Percentiles rank a stretch among this genome's conserved stretches.
These are phyloP conservation scores for Yamadazyma atlantica DNA, from an alignment of 1,139 yeast genomes.

Conservation along the genomic window DNA sequence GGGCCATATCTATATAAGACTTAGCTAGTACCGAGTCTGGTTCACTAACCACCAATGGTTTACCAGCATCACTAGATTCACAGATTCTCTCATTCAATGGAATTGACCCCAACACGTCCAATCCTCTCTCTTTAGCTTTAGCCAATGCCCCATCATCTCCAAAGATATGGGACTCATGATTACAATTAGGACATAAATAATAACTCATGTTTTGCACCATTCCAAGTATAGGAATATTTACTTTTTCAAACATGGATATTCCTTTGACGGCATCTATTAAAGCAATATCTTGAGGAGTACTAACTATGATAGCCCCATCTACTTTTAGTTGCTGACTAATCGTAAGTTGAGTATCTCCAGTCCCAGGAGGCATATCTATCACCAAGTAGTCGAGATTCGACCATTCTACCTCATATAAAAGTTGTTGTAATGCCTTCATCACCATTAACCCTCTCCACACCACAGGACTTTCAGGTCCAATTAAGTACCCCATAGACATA, in stretches of 20 bases:
- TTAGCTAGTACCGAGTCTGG: conserved; percentile 35
- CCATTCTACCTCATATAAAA: conserved; percentile 83
- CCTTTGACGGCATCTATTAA: conserved; percentile 81
- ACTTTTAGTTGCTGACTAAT: conserved; percentile 74
- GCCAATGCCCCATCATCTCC: conserved; percentile 64
- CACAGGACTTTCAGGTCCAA: conserved; percentile 66
- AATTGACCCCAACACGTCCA: conserved; percentile 61
- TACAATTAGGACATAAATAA: conserved; percentile 58
- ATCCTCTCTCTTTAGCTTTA: conserved; percentile 53
- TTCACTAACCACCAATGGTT: conserved; percentile 56
- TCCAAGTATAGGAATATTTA: conserved; percentile 73
- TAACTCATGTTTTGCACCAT: conserved; percentile 84
- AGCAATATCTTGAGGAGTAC: conserved; percentile 88
- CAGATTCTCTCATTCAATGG: conserved; percentile 70
- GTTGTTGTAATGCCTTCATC: conserved; percentile 82
- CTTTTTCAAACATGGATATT: conserved; percentile 72
- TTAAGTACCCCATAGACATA: conserved; percentile 88
- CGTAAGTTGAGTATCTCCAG: conserved; percentile 85
- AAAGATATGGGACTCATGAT: conserved; percentile 72
- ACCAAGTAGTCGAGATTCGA: conserved; percentile 66
- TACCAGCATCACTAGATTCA: conserved; percentile 59
- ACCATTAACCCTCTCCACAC: conserved; percentile 90
- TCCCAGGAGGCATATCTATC: conserved; percentile 89
- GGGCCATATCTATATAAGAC: conserved; percentile 49
- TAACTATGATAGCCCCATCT: conserved; percentile 78